phyloP scores from a whole-genome alignment of 1,139 yeast genomes.

The Diutina catenulata region DNA sequence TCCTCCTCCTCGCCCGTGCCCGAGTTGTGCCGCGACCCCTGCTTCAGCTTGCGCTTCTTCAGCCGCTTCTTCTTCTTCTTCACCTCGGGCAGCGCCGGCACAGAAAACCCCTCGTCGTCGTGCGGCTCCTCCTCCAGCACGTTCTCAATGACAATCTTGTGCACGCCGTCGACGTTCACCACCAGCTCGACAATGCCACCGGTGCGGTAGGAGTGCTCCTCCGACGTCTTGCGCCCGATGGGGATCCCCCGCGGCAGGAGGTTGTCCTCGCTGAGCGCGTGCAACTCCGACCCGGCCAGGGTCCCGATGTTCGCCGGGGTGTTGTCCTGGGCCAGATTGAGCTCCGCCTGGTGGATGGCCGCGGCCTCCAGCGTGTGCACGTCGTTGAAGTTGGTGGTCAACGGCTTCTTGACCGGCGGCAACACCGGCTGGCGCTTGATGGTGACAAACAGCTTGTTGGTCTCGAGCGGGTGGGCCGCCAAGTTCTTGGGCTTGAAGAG shows the following conservation, averaged over 20 bases:
- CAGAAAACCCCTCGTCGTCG: neutral
- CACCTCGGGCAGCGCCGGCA: neutral
- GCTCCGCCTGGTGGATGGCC: neutral
- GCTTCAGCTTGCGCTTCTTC: neutral
- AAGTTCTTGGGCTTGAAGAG: constrained; percentile 43
- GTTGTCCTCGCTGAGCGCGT: too few species aligned
- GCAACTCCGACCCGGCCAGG: neutral
- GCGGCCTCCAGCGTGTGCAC: constrained; percentile 1
- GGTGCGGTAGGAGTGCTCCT: constrained; percentile 32
- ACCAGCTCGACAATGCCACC: constrained; percentile 79
- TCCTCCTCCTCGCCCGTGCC: too few species aligned
- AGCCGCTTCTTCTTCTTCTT: neutral
- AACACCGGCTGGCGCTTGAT: constrained; percentile 40
- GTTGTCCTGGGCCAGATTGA: neutral
- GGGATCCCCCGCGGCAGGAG: too few species aligned
- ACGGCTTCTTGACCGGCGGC: neutral
- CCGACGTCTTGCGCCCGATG: constrained; percentile 12
- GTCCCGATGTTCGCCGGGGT: neutral
- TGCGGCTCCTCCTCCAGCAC: constrained; percentile 26
- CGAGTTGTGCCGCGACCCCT: too few species aligned
- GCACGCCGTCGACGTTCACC: constrained; percentile 76
- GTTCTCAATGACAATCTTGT: constrained; percentile 74
- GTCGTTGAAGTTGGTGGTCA: neutral
- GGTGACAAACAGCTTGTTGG: constrained; percentile 58
- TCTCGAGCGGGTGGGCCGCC: constrained; percentile 73